A percentile compares a stretch with the other conserved stretches of the same genome.
phyloP scores from a whole-genome alignment of 208 protist species.

The Balamuthia mandrillaris region DNA sequence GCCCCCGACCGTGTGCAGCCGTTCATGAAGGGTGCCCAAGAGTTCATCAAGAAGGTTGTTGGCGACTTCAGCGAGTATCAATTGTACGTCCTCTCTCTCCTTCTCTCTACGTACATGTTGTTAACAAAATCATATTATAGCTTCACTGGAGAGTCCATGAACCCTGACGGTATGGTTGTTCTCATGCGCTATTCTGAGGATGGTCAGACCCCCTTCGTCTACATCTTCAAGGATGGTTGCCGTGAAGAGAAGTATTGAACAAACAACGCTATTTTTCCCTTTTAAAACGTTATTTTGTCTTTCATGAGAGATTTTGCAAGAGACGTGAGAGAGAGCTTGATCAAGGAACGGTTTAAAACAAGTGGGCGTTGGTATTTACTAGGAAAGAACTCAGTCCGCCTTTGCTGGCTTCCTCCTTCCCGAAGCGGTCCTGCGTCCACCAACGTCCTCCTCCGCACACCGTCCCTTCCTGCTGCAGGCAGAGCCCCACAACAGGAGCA shows the following conservation, averaged over 20 bases:
- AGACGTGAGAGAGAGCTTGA: too few relatives aligned
- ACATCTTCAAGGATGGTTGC: conserved; percentile 56
- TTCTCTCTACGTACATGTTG: too few relatives aligned
- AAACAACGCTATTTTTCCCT: not conserved
- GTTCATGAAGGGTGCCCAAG: conserved; percentile 57
- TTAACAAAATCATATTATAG: too few relatives aligned
- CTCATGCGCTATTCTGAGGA: conserved; percentile 47
- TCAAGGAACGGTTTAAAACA: too few relatives aligned
- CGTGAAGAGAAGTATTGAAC: conserved; percentile 56
- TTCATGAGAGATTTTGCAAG: too few relatives aligned
- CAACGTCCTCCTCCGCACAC: too few relatives aligned
- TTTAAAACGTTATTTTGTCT: not conserved
- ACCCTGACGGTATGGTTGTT: conserved; percentile 54
- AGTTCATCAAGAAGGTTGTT: conserved; percentile 57
- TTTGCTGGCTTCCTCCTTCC: too few relatives aligned
- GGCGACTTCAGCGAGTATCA: conserved; percentile 57
- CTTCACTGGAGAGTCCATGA: conserved; percentile 50
- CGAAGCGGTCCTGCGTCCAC: too few relatives aligned
- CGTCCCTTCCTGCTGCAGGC: too few relatives aligned
- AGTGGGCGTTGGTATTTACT: too few relatives aligned
- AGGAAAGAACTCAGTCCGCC: too few relatives aligned
- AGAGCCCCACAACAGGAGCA: too few relatives aligned
- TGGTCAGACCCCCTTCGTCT: conserved; percentile 43
- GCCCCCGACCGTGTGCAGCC: conserved; percentile 37
- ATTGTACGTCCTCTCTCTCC: conserved; percentile 58